Evolutionary conservation across 1,284 basidiomycete species (phyloP), one percentile per base, ranked within the genome.

Genomic region (Leucoagaricus sp.): DNA sequence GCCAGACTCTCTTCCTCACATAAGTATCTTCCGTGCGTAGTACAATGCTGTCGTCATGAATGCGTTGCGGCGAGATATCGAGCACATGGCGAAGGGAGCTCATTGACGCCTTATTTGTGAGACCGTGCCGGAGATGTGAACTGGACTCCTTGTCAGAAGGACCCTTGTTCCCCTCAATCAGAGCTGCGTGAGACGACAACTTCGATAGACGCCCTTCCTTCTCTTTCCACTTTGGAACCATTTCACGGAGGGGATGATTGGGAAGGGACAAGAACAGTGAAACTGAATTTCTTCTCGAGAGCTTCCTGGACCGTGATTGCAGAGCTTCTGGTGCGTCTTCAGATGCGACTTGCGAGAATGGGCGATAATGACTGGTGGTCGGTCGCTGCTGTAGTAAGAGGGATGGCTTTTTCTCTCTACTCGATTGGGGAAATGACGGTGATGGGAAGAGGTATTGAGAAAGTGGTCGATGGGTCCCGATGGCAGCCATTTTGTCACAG

Each of bases 1-100:
- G 60, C 71, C 78, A 80, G 19, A 67, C 66, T 47, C 71, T 69
- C 55, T 70, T 75, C 26, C 61, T 58, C 29, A 70, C 60, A 50
- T 70, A 75, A n/a, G 52, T 63, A 21, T 62, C 58, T 2, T 53
- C 42, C 1, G 54, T 31, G 19, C 54, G 57, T 28, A 13, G 10
- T 13, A 60, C 59, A 10, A 52, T 53, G 25, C 52, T 58, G 21
- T 63, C 57, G 17, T 63, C 60, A 9, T 57, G 51, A 12, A 61
- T 36, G 29, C 33, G 25, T 21, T 23, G 49, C 8, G 49, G 17
- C 21, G 33, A 25, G 17, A 34, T 26, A n/a, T 42, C 44, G 10
- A 41, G 19, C 12, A 36, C 36, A 41, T 47, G 21, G 4, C 33
- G 15, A 23, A 34, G n/a, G 4, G 33, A 34, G 8, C 21, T 33